Evolutionary conservation across 257 asterid genomes (phyloP), one percentile per base, ranked within the genome.

Genomic region (Nicotiana tomentosiformis): DNA sequence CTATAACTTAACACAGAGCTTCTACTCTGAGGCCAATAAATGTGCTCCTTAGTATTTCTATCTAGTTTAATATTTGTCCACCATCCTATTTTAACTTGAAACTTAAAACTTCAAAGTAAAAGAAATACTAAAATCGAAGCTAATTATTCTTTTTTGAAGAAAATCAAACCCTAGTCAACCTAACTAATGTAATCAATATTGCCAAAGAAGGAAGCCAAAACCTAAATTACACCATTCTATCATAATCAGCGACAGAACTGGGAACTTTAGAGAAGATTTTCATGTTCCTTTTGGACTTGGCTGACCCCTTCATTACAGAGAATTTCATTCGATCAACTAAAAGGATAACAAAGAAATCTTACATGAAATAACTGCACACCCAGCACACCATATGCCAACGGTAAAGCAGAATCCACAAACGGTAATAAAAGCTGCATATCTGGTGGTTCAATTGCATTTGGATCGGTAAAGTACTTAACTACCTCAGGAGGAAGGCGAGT

Each of bases 401-500:
- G 98, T 87, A 95, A 82, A 82, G 98, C 98, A 86, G 97, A 89
- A 43, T 91, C 98, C 83, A 95, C 98, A 85, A 95, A 93, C 76
- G 98, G 98, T 87, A 86, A 29, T 51, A 95, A 87, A 82, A 90
- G 92, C 87, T 95, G 93, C 98, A 95, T 90, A 86, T 93, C 98
- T 78, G 98, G 98, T 56, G 98, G 98, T 87, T 95, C 98, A 83
- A 88, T 82, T 81, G 96, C 94, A 90, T 95, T 87, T 84, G 98
- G 98, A 90, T 95, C 98, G 43, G 98, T 95, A 85, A 95, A 95
- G 88, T 93, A 95, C 85, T 91, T 92, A 30, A 93, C 95, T 65
- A 92, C 91, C 92, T 93, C 98, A 29, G 98, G 98, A 67, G 98
- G 97, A 84, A 95, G 97, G 79, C 92, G 89, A 85, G 90, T 95